Percentiles rank a stretch among this genome's conserved stretches.
Conservation (phyloP, 192 early-diverging fungal genomes). For the Cetraspora pellucida region DNA sequence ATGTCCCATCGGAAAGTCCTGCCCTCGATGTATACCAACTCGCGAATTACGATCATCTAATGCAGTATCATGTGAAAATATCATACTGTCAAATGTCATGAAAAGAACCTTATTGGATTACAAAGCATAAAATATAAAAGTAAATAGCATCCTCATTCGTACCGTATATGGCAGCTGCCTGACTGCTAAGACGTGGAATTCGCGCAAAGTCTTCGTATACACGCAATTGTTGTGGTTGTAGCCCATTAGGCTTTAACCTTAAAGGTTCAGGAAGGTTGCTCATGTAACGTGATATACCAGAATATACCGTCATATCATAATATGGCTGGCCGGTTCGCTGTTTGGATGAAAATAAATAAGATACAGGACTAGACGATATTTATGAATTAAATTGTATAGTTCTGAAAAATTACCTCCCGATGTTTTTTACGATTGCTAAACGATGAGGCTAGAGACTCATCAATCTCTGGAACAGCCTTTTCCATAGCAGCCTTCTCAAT, state of each 20-base stretch:
- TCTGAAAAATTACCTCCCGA: conserved; percentile 55
- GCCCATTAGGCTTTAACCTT: conserved; percentile 79
- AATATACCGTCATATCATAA: conserved; percentile 83
- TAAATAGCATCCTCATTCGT: not conserved
- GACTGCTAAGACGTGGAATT: conserved; percentile 63
- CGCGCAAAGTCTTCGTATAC: conserved; percentile 86
- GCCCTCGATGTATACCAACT: conserved; percentile 17
- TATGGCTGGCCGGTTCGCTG: conserved; percentile 83
- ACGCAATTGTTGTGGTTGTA: conserved; percentile 75
- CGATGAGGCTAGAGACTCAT: conserved; percentile 72
- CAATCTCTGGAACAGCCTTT: conserved; percentile 93
- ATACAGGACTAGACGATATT: too few relatives aligned
- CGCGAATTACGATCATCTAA: conserved; percentile 19
- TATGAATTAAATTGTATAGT: too few relatives aligned
- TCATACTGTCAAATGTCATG: not conserved
- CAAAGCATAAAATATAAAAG: too few relatives aligned
- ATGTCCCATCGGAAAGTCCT: conserved; percentile 15
- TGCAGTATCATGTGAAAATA: not conserved
- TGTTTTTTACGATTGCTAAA: conserved; percentile 82
- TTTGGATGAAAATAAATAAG: conserved; percentile 8
- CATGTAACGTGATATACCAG: conserved; percentile 77
- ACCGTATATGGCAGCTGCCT: conserved; percentile 45
- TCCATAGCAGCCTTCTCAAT: conserved; percentile 96
- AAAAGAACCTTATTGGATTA: not conserved
- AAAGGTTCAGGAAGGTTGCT: conserved; percentile 85